Base-by-base conservation (phyloP, 257 asterid genomes). In the Dorcoceras hygrometricum region DNA sequence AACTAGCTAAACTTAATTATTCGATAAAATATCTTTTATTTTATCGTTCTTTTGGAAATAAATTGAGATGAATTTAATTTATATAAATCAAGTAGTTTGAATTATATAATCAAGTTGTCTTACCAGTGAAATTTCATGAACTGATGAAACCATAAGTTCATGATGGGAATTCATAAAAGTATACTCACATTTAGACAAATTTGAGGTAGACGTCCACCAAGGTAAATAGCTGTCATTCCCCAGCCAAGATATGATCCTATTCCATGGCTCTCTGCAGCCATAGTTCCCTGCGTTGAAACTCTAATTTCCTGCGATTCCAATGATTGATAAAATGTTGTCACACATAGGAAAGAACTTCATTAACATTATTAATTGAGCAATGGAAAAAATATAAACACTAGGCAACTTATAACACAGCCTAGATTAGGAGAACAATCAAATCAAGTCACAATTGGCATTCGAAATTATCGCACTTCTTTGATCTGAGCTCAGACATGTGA, bases 161-260 rank as follows among this genome's bases (percentile, higher is more conserved):
- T 39, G 18, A 39, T 39, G n/a, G n/a, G n/a, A 39, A 39, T 39
- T 39, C 50, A 39, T 39, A 39, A 39, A n/a, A 31, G 16, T 31
- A 43, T 20, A 59, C 73, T 72, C 76, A 89, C 96, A 66, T 89
- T 89, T 59, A 82, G 80, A 60, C 63, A 75, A 67, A 89, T 89
- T 67, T 89, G 96, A 27, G 96, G 91, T 23, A 89, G 77, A 69
- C 96, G 91, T 50, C 91, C 96, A 6, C 91, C 83, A 78, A 86
- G 53, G 78, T 89, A 89, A 53, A 86, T 77, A 60, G 57, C 79
- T 60, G 95, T 74, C 96, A 89, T 89, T 78, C 88, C 95, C 96
- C 96, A 89, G 70, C 96, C 96, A 71, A 89, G 84, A 55, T 72
- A 32, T 20, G 86, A 59, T 73, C 88, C 96, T 60, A 82, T 25